Base-by-base conservation (phyloP, 495 filamentous ascomycete species). In the Glonium stellatum region DNA sequence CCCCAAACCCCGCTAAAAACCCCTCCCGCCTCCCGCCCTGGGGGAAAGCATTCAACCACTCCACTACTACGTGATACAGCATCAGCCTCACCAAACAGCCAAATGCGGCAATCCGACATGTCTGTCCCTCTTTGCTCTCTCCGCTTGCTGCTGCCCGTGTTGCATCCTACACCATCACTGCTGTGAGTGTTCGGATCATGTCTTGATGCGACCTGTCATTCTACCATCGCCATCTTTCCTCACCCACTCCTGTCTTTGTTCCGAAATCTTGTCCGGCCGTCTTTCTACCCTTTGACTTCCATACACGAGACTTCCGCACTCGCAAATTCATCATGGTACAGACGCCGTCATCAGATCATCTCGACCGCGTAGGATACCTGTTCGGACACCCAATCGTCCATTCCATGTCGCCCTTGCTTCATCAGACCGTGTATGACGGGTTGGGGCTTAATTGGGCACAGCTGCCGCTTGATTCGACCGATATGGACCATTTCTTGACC, bases 321-420 rank as follows among this genome's bases (percentile, higher is more conserved):
- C 21, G 4, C 1, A 18, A 36, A 34, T 15, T 42, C 21, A 57
- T 42, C 44, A 65, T 58, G 61, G 41, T 47, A 1, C n/a, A 35
- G 35, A 67, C 62, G 47, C 31, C 39, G 51, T 3, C 37, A 19
- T 56, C 63, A 62, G 68, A 69, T 49, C 70, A 74, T 13, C 74
- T 80, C 15, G 76, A 78, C 48, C 68, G 70, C 4, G 74, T 81
- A 61, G 73, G 73, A 62, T 84, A 79, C 59, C 76, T 83, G 37
- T 83, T 84, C 57, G 81, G 82, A 54, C 76, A 82, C 67, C 81
- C 80, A 0, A 78, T 84, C 27, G 71, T 82, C 8, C 85, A 87
- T 67, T 88, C 85, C n/a, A 75, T 87, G 69, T 87, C 84, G 11
- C 87, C 87, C 0, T 77, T 84, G 18, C 77, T 90, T 11, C 87